A percentile compares a stretch with the other conserved stretches of the same genome.
Conservation (phyloP, 257 asterid genomes). For the Salvia splendens region DNA sequence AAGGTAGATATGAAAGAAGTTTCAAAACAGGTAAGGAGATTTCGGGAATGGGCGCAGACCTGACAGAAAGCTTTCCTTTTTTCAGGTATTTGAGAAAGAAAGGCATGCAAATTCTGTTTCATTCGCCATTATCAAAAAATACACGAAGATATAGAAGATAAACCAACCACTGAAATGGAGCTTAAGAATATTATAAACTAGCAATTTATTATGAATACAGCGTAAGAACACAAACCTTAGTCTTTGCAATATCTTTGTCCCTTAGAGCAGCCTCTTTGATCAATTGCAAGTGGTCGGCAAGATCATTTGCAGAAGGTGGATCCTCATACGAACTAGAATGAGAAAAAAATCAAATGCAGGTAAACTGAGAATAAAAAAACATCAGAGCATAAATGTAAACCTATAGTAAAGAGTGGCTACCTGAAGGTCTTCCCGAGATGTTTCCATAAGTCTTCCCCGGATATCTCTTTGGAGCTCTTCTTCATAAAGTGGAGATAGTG, state of each 20-base stretch:
- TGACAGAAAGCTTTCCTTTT: conserved; percentile 38
- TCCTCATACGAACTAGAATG: conserved; percentile 53
- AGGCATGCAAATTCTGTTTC: conserved; percentile 47
- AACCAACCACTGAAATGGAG: conserved; percentile 1
- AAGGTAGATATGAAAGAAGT: background rate
- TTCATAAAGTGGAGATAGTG: conserved; percentile 59
- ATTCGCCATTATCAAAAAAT: conserved; percentile 26
- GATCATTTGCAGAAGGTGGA: conserved; percentile 62
- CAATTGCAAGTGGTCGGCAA: conserved; percentile 51
- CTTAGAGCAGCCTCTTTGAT: conserved; percentile 49
- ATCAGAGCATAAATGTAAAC: conserved; percentile 5
- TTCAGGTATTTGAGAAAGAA: conserved; percentile 46
- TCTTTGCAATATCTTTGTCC: conserved; percentile 55
- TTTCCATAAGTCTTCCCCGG: conserved; percentile 53
- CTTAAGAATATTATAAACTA: conserved; percentile 19
- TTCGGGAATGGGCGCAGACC: conserved; percentile 37
- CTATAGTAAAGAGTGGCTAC: conserved; percentile 27
- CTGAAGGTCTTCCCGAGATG: conserved; percentile 46
- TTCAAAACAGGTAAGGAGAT: conserved; percentile 7
- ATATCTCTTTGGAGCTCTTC: conserved; percentile 37
- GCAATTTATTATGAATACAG: background rate
- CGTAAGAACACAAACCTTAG: conserved; percentile 47
- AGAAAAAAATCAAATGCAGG: background rate
- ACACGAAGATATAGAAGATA: conserved; percentile 1
- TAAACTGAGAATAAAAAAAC: conserved; percentile 21